Conservation (phyloP, 1,139 yeast species). For the Kodamaea alishanica region DNA sequence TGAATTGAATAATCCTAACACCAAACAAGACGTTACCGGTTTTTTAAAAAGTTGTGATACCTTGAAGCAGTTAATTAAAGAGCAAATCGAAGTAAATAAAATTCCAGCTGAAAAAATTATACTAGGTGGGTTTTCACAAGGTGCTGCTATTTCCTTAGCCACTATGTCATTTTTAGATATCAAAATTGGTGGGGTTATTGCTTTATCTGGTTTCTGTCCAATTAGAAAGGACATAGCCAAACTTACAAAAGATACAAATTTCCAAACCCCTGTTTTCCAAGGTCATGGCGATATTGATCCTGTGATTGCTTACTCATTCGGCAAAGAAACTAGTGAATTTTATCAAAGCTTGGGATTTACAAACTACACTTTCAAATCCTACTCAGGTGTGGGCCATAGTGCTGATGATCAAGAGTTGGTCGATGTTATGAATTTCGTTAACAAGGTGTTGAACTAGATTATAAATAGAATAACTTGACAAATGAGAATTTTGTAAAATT, state of each 20-base stretch:
- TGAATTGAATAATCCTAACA: constrained; percentile 47
- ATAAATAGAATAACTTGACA: not conserved
- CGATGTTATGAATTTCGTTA: constrained; percentile 56
- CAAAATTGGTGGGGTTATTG: constrained; percentile 75
- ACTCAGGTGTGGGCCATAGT: constrained; percentile 64
- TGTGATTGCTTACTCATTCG: constrained; percentile 51
- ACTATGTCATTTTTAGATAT: constrained; percentile 40
- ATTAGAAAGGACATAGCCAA: constrained; percentile 39
- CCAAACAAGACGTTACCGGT: constrained; percentile 61
- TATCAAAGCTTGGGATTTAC: constrained; percentile 49
- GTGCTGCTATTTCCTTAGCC: constrained; percentile 78
- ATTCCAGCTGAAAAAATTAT: constrained; percentile 69
- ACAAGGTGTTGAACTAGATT: constrained; percentile 10
- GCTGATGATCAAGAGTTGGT: constrained; percentile 62
- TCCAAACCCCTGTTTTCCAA: constrained; percentile 73
- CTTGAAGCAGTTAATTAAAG: constrained; percentile 53
- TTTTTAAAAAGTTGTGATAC: constrained; percentile 53
- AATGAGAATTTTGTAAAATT: no score
- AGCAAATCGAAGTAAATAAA: constrained; percentile 57
- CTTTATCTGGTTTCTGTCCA: constrained; percentile 77
- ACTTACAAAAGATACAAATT: constrained; percentile 35
- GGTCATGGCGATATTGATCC: constrained; percentile 87
- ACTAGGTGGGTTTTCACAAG: constrained; percentile 94
- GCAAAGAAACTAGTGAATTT: constrained; percentile 45
- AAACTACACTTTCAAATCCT: constrained; percentile 54